Base-by-base conservation (phyloP, 805 yeast species). In the Schwanniomyces polymorphus region DNA sequence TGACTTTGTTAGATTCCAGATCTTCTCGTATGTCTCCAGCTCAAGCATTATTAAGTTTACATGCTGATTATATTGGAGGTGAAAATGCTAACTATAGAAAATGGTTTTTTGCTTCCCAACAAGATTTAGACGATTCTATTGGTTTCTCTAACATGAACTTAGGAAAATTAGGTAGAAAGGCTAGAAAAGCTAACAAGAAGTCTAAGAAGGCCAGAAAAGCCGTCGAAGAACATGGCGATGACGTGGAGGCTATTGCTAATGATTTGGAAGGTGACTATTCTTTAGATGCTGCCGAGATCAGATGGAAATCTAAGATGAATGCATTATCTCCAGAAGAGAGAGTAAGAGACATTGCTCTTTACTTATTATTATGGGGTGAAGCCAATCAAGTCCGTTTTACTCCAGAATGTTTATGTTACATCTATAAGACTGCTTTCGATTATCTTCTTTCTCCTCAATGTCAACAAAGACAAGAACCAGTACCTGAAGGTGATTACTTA, bases 311-410 rank as follows among this genome's bases (percentile, higher is more conserved):
- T 43, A 83, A 78, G 66, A 85, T 87, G 91, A 84, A 86, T 61
- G 65, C 75, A 27, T 73, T 86, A 58, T 61, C 84, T 42, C 90
- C 94, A n/a, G 70, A 86, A 46, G 92, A 86, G 65, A 80, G 86
- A 69, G 91, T 86, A 45, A 82, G 91, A 70, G 91, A 87, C 55
- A 70, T 88, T 57, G 85, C 91, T 11, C 72, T 88, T 52, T 88
- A 86, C 70, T 73, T 88, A 51, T 74, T 88, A 59, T 70, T 86
- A 57, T 88, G 95, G 95, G 95, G 95, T 75, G 95, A 88, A 74
- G 91, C 94, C 29, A 88, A 88, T 70, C 94, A 88, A 75, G 96
- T 92, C 49, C 87, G 99, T 72, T 94, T 94, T 75, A 86, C 94
- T 47, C 80, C 86, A 6, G 97, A 91, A 77, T 80, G 87, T 73